Evolutionary conservation across 2,329 filamentous ascomycete species (phyloP).

Genomic region (Fusarium protoensiforme): DNA sequence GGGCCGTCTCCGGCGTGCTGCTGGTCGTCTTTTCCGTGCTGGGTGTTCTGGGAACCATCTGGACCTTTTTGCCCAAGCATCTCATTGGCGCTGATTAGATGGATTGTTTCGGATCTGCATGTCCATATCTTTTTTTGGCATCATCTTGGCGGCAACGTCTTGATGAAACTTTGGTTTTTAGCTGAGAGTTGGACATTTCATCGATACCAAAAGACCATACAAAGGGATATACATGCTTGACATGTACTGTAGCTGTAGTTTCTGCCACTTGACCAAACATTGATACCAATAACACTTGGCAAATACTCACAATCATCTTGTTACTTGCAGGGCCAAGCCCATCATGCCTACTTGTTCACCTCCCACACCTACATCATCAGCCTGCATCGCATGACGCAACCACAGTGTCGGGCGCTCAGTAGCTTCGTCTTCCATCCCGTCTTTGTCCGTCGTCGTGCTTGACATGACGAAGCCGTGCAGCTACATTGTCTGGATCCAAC

Average conservation of each 20-base stretch:
- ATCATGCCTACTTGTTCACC: too few species aligned
- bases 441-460: neutral
- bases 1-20: constrained; percentile 73
- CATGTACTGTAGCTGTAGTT: neutral
- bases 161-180: neutral
- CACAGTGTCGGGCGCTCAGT: neutral
- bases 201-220: constrained; percentile 3
- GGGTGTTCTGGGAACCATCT: constrained; percentile 82
- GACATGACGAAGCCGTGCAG: neutral
- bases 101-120: neutral
- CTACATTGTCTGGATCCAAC: neutral
- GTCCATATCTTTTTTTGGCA: neutral
- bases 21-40: constrained; percentile 76
- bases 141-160: neutral
- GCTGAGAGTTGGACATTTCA: constrained; percentile 7
- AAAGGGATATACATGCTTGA: neutral
- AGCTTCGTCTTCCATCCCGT: neutral
- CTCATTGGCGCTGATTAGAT: constrained; percentile 66
- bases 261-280: neutral
- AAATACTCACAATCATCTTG: neutral
- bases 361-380: neutral
- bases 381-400: neutral
- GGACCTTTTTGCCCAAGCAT: constrained; percentile 87
- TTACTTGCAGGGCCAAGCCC: neutral
- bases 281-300: neutral